Evolutionary conservation across 83 land plant species (phyloP), one percentile per base, ranked within the genome.

Genomic region (Picea engelmannii): DNA sequence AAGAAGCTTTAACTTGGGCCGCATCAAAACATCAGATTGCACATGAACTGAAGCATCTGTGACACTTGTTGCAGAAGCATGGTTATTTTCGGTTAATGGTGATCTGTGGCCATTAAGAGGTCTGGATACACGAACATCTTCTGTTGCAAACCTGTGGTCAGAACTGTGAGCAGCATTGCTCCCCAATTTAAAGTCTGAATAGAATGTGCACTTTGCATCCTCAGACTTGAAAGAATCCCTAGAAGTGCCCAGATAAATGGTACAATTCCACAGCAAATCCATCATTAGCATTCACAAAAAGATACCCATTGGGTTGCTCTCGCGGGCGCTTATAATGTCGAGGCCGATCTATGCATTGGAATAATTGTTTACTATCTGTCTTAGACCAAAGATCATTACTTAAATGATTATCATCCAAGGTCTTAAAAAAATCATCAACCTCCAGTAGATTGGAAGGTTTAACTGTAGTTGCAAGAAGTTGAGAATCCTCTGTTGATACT

Each of bases 1-100:
- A 27, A 92, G 87, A 23, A 94, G 88, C 83, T 91, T 94, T 76
- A 94, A 81, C 80, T 89, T 94, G 15, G 92, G 97, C 62, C 97
- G 38, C 64, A 88, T 92, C 7, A 68, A 44, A 76, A 74, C 65
- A 44, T 86, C 89, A 59, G 75, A 70, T 42, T 82, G 83, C 58
- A 47, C 25, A 65, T n/a, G 73, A 81, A n/a, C 83, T 9, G 82
- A 55, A 24, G 80, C 18, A 20, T 25, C 80, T 21, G 67, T 60
- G n/a, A 64, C 40, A 20, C 35, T 64, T 21, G 67, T 60, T 60
- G 80, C 67, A 60, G 62, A 16, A 21, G 38, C 25, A 59, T 8
- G 44, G 55, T 44, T 42, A n/a, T 52, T 44, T n/a, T 44, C 76
- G 6, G 13, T 20, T 21, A 23, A 73, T 20, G 11, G 55, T 44